Evolutionary conservation across 768 basidiomycete species (phyloP).

Genomic region (Mycena belliarum): DNA sequence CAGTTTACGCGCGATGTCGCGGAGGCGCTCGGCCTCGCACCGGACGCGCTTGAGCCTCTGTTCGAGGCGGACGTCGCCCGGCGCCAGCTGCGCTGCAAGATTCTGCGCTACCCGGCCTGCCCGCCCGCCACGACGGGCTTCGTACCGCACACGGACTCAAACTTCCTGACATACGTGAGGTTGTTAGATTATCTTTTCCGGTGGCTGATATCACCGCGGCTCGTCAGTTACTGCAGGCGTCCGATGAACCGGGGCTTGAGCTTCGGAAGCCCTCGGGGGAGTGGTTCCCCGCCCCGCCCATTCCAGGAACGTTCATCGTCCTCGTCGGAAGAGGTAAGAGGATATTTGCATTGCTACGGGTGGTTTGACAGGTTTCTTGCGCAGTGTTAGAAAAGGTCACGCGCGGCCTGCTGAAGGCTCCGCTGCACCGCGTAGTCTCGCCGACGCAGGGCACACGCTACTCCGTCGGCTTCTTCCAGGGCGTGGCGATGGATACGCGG

Average conservation of each 20-base stretch:
- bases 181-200: background rate
- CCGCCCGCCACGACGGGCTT: slow-evolving; percentile 13
- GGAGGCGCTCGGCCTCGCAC: slow-evolving; percentile 18
- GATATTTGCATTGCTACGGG: background rate
- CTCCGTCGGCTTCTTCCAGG: slow-evolving; percentile 21
- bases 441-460: slow-evolving; percentile 15
- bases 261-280: slow-evolving; percentile 8
- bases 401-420: slow-evolving; percentile 15
- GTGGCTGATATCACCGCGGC: background rate
- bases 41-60: slow-evolving; percentile 14
- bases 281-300: slow-evolving; percentile 14
- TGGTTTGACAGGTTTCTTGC: background rate
- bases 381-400: slow-evolving; percentile 18
- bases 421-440: slow-evolving; percentile 18
- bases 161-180: slow-evolving; percentile 20
- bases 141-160: slow-evolving; percentile 17
- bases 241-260: slow-evolving; percentile 13
- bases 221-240: slow-evolving; percentile 12
- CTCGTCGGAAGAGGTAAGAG: slow-evolving; percentile 10
- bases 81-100: slow-evolving; percentile 22
- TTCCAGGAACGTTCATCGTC: slow-evolving; percentile 17
- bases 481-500: slow-evolving; percentile 18
- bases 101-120: slow-evolving; percentile 14
- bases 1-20: slow-evolving; percentile 13
- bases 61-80: slow-evolving; percentile 11